Evolutionary conservation across 257 asterid species (phyloP).

Genomic region (Leonotis leonurus): DNA sequence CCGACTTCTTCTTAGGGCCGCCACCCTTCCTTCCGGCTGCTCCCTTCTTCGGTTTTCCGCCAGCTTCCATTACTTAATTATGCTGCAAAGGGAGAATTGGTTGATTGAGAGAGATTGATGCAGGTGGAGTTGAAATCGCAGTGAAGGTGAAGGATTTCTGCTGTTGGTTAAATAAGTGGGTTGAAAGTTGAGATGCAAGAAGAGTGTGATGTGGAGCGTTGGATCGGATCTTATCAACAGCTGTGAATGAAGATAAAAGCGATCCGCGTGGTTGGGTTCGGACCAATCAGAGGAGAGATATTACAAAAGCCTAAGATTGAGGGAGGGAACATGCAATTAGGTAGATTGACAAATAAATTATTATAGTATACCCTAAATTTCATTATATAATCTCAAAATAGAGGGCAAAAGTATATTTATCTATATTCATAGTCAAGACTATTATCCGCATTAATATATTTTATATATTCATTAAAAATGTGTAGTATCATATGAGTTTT

Average conservation of each 20-base stretch:
- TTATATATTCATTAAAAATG: too few species aligned
- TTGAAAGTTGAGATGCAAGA: not conserved
- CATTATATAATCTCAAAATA: too few species aligned
- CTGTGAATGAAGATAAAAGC: too few species aligned
- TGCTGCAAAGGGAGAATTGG: not conserved
- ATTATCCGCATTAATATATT: too few species aligned
- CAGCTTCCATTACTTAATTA: conserved; percentile 28
- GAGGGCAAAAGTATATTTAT: too few species aligned
- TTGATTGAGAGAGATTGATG: not conserved
- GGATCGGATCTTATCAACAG: conserved; percentile 25
- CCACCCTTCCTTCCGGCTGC: conserved; percentile 47
- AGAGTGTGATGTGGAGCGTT: conserved; percentile 14
- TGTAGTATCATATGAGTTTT: too few species aligned
- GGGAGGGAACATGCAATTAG: too few species aligned
- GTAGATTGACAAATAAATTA: too few species aligned
- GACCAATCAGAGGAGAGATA: conserved; percentile 14
- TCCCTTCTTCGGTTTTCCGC: conserved; percentile 38
- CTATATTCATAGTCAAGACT: too few species aligned
- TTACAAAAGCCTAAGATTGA: too few species aligned
- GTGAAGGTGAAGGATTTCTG: too few species aligned
- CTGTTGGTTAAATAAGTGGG: conserved; percentile 17
- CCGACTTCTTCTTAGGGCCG: conserved; percentile 48
- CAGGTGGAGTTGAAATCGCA: not conserved
- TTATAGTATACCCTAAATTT: too few species aligned
- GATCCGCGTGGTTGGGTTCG: conserved; percentile 25